Percentiles rank a stretch among this genome's conserved stretches.
Conservation (phyloP, 2,329 filamentous ascomycete species). For the Dothideomycetidae sp. region DNA sequence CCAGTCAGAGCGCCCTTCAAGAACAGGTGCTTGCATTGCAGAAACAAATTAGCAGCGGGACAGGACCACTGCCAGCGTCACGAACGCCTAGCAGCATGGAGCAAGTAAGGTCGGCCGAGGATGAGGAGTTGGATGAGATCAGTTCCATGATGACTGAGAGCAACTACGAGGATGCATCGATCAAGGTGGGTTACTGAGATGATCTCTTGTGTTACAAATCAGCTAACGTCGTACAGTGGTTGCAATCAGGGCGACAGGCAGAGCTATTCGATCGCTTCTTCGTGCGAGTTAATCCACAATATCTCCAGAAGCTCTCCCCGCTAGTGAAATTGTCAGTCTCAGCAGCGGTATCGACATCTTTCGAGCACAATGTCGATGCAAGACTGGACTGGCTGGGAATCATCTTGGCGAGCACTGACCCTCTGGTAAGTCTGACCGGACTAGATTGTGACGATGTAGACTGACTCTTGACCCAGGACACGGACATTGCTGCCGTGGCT, state of each 20-base stretch:
- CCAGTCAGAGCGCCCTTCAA: constrained; percentile 55
- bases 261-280: constrained; percentile 50
- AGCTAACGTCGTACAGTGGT: constrained; percentile 33
- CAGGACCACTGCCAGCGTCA: constrained; percentile 20
- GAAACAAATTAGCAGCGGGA: constrained; percentile 28
- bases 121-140: constrained; percentile 47
- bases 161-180: constrained; percentile 33
- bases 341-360: constrained; percentile 44
- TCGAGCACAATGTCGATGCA: constrained; percentile 38
- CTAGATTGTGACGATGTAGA: too few relatives aligned
- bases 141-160: constrained; percentile 47
- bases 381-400: constrained; percentile 46
- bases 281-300: constrained; percentile 41
- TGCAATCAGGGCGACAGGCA: constrained; percentile 45
- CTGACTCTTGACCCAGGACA: constrained; percentile 13
- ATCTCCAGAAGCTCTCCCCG: constrained; percentile 40
- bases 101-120: constrained; percentile 31
- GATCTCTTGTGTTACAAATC: neutral
- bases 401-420: constrained; percentile 40
- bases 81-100: constrained; percentile 25
- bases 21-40: constrained; percentile 34
- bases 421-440: too few relatives aligned
- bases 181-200: constrained; percentile 22
- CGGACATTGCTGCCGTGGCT: constrained; percentile 41
- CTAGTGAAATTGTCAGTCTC: constrained; percentile 47